Conservation (phyloP, 2,329 filamentous ascomycete species). For the Tolypocladium cylindrosporum region DNA sequence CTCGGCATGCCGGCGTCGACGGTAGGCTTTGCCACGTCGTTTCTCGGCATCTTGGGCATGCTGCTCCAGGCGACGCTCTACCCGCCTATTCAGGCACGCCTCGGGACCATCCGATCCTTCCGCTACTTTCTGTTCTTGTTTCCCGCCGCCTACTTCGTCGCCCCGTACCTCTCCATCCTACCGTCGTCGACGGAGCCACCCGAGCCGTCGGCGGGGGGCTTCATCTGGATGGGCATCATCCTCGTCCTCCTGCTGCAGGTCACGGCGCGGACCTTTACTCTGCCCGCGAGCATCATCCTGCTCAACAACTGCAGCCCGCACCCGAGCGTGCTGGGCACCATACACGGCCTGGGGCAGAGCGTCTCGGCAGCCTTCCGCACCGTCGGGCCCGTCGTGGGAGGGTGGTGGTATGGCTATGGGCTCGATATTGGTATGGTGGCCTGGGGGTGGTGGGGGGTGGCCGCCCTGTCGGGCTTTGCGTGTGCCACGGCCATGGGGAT, state of each 20-base stretch:
- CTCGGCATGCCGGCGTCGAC: conserved; percentile 59
- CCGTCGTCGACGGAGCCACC: conserved; percentile 41
- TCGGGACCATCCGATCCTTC: conserved; percentile 61
- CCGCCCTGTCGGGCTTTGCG: conserved; percentile 36
- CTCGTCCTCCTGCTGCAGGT: conserved; percentile 56
- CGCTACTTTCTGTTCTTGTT: conserved; percentile 61
- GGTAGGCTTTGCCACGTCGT: conserved; percentile 69
- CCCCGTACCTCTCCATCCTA: conserved; percentile 62
- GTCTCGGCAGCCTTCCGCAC: conserved; percentile 49
- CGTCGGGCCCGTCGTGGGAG: conserved; percentile 48
- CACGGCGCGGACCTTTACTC: conserved; percentile 53
- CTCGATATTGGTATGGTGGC: conserved; percentile 47
- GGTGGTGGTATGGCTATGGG: conserved; percentile 49
- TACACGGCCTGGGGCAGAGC: conserved; percentile 46
- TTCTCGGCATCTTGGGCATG: conserved; percentile 68
- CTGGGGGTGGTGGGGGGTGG: conserved; percentile 47
- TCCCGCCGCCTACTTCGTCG: conserved; percentile 56
- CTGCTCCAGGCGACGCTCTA: conserved; percentile 52
- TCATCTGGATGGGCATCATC: conserved; percentile 56
- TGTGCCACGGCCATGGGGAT: conserved; percentile 45
- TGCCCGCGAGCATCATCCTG: conserved; percentile 35
- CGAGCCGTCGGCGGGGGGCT: conserved; percentile 38
- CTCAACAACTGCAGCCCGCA: conserved; percentile 39
- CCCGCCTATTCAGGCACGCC: conserved; percentile 53
- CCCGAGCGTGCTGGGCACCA: conserved; percentile 34